phyloP scores from a whole-genome alignment of 768 basidiomycete genomes.

The Tylopilus subfusipes region DNA sequence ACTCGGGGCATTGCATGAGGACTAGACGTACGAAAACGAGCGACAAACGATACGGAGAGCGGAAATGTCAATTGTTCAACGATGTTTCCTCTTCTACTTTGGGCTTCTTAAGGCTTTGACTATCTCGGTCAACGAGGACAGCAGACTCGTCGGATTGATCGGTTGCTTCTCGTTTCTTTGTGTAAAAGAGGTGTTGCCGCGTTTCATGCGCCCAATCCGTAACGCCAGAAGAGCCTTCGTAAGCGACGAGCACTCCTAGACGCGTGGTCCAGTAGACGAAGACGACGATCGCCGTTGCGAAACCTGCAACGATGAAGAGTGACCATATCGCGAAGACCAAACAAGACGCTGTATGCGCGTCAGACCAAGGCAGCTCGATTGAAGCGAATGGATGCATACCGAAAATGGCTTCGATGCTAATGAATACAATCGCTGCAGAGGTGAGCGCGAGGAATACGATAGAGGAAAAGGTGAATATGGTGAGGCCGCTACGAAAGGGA shows the following conservation, averaged over 20 bases:
- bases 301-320: constrained; percentile 32
- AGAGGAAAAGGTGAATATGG: constrained; percentile 35
- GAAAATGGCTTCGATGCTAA: constrained; percentile 28
- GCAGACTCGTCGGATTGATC: constrained; percentile 27
- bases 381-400: constrained; percentile 17
- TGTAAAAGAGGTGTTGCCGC: constrained; percentile 17
- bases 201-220: constrained; percentile 32
- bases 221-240: constrained; percentile 31
- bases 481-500: constrained; percentile 24
- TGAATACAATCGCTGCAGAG: constrained; percentile 31
- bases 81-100: constrained; percentile 21
- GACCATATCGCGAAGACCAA: constrained; percentile 33
- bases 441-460: constrained; percentile 37
- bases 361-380: not conserved
- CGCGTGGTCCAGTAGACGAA: constrained; percentile 33
- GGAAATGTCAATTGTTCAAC: not conserved
- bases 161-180: constrained; percentile 14
- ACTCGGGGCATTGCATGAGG: not conserved
- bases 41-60: not conserved
- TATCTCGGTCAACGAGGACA: constrained; percentile 22
- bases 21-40: constrained; percentile 2
- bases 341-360: constrained; percentile 30
- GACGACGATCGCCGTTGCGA: constrained; percentile 31
- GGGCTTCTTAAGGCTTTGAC: constrained; percentile 15
- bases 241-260: constrained; percentile 34